phyloP scores from a whole-genome alignment of 2,329 filamentous ascomycete species.

The Fusarium robinianum region DNA sequence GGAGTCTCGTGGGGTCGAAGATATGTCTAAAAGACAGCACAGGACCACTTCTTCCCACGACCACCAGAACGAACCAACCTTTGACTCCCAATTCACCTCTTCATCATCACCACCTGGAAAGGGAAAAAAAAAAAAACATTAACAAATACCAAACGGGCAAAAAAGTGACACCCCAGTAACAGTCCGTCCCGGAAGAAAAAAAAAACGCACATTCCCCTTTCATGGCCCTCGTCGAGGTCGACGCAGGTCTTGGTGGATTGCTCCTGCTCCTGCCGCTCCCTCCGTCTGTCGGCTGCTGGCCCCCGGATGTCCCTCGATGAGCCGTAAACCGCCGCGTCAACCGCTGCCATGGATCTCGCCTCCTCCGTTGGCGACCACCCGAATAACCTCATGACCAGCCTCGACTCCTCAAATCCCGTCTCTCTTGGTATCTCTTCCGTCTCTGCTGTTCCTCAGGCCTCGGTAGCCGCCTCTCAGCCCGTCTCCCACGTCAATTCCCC shows the following conservation, averaged over 20 bases:
- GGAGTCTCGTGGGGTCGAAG: no score
- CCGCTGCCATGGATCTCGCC: conserved; percentile 38
- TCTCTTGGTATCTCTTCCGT: no score
- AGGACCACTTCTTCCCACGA: conserved; percentile 34
- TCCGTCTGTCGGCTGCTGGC: conserved; percentile 24
- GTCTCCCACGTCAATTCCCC: conserved; percentile 37
- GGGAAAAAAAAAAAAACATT: conserved; percentile 14
- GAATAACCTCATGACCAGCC: conserved; percentile 34
- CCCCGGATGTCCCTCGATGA: conserved; percentile 32
- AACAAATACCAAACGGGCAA: conserved; percentile 6
- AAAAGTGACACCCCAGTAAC: no score
- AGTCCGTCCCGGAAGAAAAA: no score
- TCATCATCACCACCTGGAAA: background rate
- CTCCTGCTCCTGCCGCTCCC: conserved; percentile 17
- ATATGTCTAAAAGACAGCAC: no score
- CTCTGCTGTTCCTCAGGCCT: conserved; percentile 14
- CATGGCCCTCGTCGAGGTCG: conserved; percentile 25
- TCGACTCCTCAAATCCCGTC: conserved; percentile 33
- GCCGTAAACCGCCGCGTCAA: conserved; percentile 22
- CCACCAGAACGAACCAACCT: conserved; percentile 18
- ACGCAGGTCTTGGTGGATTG: conserved; percentile 26
- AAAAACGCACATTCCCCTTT: conserved; percentile 9
- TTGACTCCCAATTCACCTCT: conserved; percentile 18
- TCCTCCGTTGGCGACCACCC: conserved; percentile 35
- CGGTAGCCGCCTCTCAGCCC: conserved; percentile 26